Base-by-base conservation (phyloP, 73 alveolate species). In the Loxodes magnus region DNA sequence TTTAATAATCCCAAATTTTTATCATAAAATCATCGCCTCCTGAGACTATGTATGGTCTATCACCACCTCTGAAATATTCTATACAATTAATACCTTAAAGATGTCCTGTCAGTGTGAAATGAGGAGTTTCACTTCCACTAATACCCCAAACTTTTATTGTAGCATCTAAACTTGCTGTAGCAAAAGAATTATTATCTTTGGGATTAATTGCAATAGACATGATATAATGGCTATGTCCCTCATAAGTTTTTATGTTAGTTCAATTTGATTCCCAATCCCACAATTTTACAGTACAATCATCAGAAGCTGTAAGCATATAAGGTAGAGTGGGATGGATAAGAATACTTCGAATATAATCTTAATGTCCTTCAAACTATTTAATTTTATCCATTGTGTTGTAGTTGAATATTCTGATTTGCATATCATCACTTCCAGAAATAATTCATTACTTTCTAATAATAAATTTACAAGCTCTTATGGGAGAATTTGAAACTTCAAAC, bases 1-100 rank as follows among this genome's bases (percentile, higher is more conserved):
- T 92, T 49, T 88, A 84, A 60, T 90, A 94, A 71, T 94, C 99
- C 99, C 99, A 94, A 42, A 94, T 81, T 73, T 88, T 94, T n/a
- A 94, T 92, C 17, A 72, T 76, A 41, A 94, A 72, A 79, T 94
- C 99, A 81, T 94, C 99, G 17, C 98, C 97, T 35, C 98, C 99
- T 7, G 95, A 73, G 29, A 94, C 85, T 43, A 94, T 44, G 77
- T 88, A 89, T 4, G 98, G 97, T 68, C 86, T 89, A 68, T 94
- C 99, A 27, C 94, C 96, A 9, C 81, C 63, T 2, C 73, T 78
- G 43, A 89, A 87, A 53, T 74, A 90, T 55, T 90, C 96, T 12
- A 90, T 83, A 58, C 94, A 82, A 49, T 94, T 94, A 30, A 94
- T 98, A 28, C 99, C 99, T 29, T 90, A 79, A 41, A 71, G 60